Evolutionary conservation across 2,329 filamentous ascomycete genomes (phyloP), one percentile per base, ranked within the genome.

Genomic region (Coniochaeta hoffmannii): DNA sequence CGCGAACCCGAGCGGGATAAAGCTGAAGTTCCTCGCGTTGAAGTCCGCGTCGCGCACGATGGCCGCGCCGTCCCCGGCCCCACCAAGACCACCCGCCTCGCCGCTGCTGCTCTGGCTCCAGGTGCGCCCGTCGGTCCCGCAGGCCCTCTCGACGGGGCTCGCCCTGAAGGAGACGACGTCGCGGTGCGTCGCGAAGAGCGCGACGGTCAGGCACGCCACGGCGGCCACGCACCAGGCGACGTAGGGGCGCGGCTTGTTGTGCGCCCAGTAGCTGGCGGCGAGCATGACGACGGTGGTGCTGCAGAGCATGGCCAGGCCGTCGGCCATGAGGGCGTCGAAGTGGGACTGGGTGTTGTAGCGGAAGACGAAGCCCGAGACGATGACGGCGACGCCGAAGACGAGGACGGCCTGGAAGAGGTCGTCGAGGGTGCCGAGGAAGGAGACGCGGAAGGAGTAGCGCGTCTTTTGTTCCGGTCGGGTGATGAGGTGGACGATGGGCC

Each of bases 301-400:
- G 51, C 55, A 60, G 46, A 59, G 53, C 50, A 57, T 54, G 54
- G 52, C 53, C 8, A 60, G 53, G 24, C 46, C 59, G 54, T 60
- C 58, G 52, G 59, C 59, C 59, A 60, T 60, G 49, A 60, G 56
- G 14, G 57, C 59, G 53, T 60, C 59, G 56, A 60, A 60, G 22
- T 57, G 54, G n/a, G 57, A 49, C 44, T 60, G 53, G n/a, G 59
- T 59, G 15, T 35, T 44, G 49, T 57, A 59, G 14, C 59, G 57
- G 54, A 55, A 60, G 15, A 57, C 59, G 50, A 54, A 59, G 15
- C 57, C 56, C 3, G 59, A 60, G 14, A 58, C 57, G 11, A 60
- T 54, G 22, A 60, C 54, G 19, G 59, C 53, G 14, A 57, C 44
- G 52, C 53, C 53, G 34, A 60, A 60, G 38, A 60, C 56, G 31